Base-by-base conservation (phyloP, 164 flowering plant species). In the Umbilicus rupestris region DNA sequence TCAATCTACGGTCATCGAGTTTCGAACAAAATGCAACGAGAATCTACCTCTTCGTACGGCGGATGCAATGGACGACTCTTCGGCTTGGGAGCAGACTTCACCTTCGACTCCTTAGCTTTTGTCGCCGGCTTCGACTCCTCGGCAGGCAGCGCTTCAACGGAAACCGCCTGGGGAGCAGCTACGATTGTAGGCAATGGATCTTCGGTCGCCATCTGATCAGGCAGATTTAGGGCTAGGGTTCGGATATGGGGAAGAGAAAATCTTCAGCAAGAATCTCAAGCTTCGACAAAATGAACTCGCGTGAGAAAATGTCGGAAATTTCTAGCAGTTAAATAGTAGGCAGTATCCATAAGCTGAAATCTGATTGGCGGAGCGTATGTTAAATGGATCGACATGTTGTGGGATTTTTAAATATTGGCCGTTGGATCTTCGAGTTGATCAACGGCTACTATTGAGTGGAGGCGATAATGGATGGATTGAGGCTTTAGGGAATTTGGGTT, bases 1-100 rank as follows among this genome's bases (percentile, higher is more conserved):
- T n/a, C 12, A 35, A 52, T 14, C 63, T 28, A 22, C 20, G 14
- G 33, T n/a, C 28, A 37, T 30, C 16, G 2, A 7, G 5, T 24
- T 7, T n/a, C 19, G 3, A 6, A 20, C 39, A 30, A 50, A 44
- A 19, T 10, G 7, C 41, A 28, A n/a, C 5, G 3, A 45, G 41
- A 19, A 47, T 16, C 7, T 68, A 84, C 89, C 84, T 83, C 79
- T 20, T 73, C 44, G 67, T 78, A 85, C 11, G 86, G 74, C 66
- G 89, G 89, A 45, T 85, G 85, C 70, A 84, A 9, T 0, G 78
- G 65, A 28, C 78, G 71, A 14, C 14, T 74, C 75, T 72, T 76
- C 70, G 39, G 72, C 62, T 67, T 73, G 69, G 17, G 79, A 14
- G 70, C 39, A 37, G 71, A 69, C 62, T 47, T 64, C 22, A 69